phyloP scores from a whole-genome alignment of 495 filamentous ascomycete genomes.

The Paragyromitra xinjiangensis region DNA sequence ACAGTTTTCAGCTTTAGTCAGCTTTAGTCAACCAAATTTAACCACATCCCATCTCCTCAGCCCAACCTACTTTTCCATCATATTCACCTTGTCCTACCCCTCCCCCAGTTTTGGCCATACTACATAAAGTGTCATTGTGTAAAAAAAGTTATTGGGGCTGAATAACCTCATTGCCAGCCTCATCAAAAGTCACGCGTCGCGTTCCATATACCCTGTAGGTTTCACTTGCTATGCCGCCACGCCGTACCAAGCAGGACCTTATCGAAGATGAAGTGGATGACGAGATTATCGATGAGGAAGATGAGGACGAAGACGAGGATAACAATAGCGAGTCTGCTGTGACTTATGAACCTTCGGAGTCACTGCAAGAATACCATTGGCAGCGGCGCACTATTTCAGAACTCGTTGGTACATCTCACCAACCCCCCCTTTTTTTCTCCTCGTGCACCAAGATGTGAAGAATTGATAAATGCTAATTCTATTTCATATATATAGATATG shows the following conservation, averaged over 20 bases:
- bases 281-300: conserved; percentile 35
- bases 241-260: conserved; percentile 17
- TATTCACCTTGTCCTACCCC: neutral
- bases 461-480: neutral
- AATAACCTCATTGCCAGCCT: neutral
- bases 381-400: conserved; percentile 30
- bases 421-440: neutral
- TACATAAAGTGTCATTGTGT: conserved; percentile 24
- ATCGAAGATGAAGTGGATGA: conserved; percentile 27
- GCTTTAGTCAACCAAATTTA: conserved; percentile 7
- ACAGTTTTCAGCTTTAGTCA: conserved; percentile 26
- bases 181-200: conserved; percentile 13
- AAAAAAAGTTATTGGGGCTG: conserved; percentile 18
- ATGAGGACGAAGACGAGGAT: conserved; percentile 26
- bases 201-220: conserved; percentile 8
- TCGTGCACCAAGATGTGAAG: neutral
- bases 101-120: neutral
- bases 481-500: conserved; percentile 46
- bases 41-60: neutral
- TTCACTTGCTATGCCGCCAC: conserved; percentile 22
- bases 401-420: conserved; percentile 17
- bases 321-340: neutral
- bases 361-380: conserved; percentile 32
- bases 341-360: conserved; percentile 6
- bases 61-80: neutral